Evolutionary conservation across 2,329 filamentous ascomycete species (phyloP), one percentile per base, ranked within the genome.

Genomic region (Clarireedia monteithiana): DNA sequence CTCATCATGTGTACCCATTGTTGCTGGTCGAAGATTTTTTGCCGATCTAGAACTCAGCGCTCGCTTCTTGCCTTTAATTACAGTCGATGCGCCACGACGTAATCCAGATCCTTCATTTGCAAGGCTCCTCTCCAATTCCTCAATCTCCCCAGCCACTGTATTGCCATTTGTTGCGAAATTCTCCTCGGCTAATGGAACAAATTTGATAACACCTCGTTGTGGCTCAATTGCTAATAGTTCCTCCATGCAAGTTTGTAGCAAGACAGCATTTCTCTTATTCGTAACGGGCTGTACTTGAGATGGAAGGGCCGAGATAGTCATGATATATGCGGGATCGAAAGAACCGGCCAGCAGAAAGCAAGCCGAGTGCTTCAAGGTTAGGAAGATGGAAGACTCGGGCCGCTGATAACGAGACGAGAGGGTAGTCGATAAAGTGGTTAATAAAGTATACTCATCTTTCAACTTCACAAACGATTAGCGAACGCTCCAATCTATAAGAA

Each of bases 201-300:
- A 96, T 36, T 84, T 83, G 55, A 96, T 72, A 36, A 91, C 77
- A 1, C 91, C 90, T 40, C 89, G 80, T 1, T 81, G 75, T 0
- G 84, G 70, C 0, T 76, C 65, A 2, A 95, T 88, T 2, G 81
- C 80, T 0, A 95, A 75, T 0, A 83, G 45, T 24, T 89, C 85
- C 14, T 83, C 77, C 70, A 96, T 79, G 68, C 88, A 85, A n/a
- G 76, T 77, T 67, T 94, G 88, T 3, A 95, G 80, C 17, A 95
- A 72, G n/a, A 79, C 77, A 1, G 89, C 83, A 69, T 92, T 94
- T 60, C 89, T 83, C 68, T 88, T 87, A 73, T 96, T 96, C 52
- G 83, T 89, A 3, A 83, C 80, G 0, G 88, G 82, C 59, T 85
- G 84, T 56, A 94, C 74, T 61, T 89, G 79, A 10, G 77, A 77